Percentiles rank a stretch among this genome's conserved stretches.
Evolutionary conservation across 805 yeast species (phyloP).

Genomic region (Candida caryicola): DNA sequence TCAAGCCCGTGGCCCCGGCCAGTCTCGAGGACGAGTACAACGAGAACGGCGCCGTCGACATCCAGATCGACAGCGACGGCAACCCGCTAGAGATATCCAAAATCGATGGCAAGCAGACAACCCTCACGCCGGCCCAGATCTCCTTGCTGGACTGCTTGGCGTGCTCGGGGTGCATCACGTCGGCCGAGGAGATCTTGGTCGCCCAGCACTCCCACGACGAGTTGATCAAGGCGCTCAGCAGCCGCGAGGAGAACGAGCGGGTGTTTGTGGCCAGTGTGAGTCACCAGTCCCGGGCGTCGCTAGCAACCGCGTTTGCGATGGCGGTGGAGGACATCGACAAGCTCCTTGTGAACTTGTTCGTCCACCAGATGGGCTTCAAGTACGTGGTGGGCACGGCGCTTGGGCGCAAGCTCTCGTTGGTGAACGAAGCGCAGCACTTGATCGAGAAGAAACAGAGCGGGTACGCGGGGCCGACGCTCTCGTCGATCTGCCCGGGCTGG

Average conservation of each 20-base stretch:
- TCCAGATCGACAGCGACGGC: slow-evolving; percentile 58
- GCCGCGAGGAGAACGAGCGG: slow-evolving; percentile 25
- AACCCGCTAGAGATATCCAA: slow-evolving; percentile 67
- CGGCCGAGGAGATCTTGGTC: slow-evolving; percentile 92
- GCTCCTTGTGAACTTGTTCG: slow-evolving; percentile 57
- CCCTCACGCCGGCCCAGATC: slow-evolving; percentile 77
- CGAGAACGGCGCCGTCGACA: slow-evolving; percentile 43
- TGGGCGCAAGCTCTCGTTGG: slow-evolving; percentile 68
- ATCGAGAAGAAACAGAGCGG: slow-evolving; percentile 42
- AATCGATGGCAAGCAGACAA: slow-evolving; percentile 50
- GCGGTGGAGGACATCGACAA: slow-evolving; percentile 55
- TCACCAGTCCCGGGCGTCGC: slow-evolving; percentile 81
- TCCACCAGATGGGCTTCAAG: slow-evolving; percentile 59
- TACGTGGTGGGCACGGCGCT: slow-evolving; percentile 82
- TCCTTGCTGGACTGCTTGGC: slow-evolving; percentile 92
- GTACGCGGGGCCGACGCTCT: slow-evolving; percentile 49
- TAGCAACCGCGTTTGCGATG: slow-evolving; percentile 64
- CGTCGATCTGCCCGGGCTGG: slow-evolving; percentile 94
- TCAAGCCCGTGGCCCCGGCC: slow-evolving; percentile 64
- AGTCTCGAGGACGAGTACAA: slow-evolving; percentile 20
- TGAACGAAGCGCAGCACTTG: slow-evolving; percentile 37
- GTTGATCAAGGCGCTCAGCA: slow-evolving; percentile 56
- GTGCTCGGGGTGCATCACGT: slow-evolving; percentile 94
- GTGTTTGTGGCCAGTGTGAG: slow-evolving; percentile 73
- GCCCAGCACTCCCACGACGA: slow-evolving; percentile 88